Base-by-base conservation (phyloP, 352 stramenopile genomes). In the Pythium biforme region DNA sequence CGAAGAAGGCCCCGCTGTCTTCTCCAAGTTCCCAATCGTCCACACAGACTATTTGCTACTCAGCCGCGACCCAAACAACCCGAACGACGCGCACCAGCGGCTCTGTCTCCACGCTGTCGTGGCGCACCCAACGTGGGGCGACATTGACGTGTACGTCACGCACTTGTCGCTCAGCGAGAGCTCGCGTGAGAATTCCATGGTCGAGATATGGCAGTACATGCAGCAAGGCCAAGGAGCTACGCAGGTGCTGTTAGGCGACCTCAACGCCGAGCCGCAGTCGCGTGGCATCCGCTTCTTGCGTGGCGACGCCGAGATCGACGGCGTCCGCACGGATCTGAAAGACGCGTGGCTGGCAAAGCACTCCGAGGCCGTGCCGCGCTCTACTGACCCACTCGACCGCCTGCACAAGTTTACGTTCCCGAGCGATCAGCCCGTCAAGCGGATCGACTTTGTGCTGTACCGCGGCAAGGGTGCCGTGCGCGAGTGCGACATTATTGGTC, bases 201-300 rank as follows among this genome's bases (percentile, higher is more conserved):
- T 88, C 17, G 83, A 95, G 59, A 88, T 95, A 52, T 90, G 83
- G 77, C 55, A 85, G 33, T 96, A 82, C 69, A 93, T 95, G 75
- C 70, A 76, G 34, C 58, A 76, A 64, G 81, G 79, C 25, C 70
- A 75, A 12, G 83, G 81, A 1, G 70, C 71, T 55, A 91, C 75
- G 17, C 84, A 95, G 53, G 76, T 96, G 47, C 66, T 96, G 26
- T 71, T 94, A 0, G 88, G 88, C 3, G 88, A 96, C 55, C 64
- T 96, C 26, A 96, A 96, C 59, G 89, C 85, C 17, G 88, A 96
- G 71, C 88, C 88, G 9, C 81, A 93, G 29, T 92, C 85, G 25
- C 71, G 78, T 12, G 83, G 83, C 4, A 89, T 96, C 39, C 72
- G 73, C 3, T 96, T 95, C 59, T 50, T 96, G 37, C 82, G 87